These are phyloP conservation scores for Apiospora malaysiana DNA, from an alignment of 2,329 filamentous ascomycete genomes.

Conservation along the genomic window DNA sequence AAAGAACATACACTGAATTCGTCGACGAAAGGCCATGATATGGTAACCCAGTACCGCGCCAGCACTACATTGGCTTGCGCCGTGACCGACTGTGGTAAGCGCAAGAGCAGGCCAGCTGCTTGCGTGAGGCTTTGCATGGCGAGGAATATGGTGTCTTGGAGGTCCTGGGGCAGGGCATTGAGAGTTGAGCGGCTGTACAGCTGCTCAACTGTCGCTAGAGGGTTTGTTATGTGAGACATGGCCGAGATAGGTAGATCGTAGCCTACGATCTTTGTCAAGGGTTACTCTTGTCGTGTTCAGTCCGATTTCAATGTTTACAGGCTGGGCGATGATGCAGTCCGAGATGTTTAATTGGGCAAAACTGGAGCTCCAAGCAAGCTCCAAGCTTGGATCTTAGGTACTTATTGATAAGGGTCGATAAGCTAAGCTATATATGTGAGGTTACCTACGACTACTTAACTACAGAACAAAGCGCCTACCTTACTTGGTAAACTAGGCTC, in stretches of 20 bases:
- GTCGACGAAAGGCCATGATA: conserved; percentile 56
- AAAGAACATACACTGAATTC: conserved; percentile 58
- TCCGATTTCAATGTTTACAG: background rate
- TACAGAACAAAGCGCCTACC: too few species aligned
- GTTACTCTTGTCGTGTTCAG: background rate
- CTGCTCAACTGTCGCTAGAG: conserved; percentile 74
- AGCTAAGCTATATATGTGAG: too few species aligned
- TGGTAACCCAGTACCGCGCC: conserved; percentile 77
- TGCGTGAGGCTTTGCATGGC: conserved; percentile 77
- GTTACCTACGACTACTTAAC: too few species aligned
- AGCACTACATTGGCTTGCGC: conserved; percentile 85
- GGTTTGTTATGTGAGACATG: conserved; percentile 71
- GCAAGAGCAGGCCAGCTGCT: conserved; percentile 79
- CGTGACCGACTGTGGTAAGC: conserved; percentile 83
- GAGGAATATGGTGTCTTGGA: conserved; percentile 76
- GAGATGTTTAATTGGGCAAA: background rate
- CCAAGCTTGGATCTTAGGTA: background rate
- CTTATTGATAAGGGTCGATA: conserved; percentile 18
- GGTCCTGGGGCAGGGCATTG: conserved; percentile 66
- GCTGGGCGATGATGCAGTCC: background rate
- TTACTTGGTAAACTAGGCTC: too few species aligned
- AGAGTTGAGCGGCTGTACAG: conserved; percentile 62
- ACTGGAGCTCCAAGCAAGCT: background rate
- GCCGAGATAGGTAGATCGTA: background rate
- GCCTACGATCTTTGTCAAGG: background rate